Conservation (phyloP, 768 basidiomycete species). For the Suillus fuscotomentosus region DNA sequence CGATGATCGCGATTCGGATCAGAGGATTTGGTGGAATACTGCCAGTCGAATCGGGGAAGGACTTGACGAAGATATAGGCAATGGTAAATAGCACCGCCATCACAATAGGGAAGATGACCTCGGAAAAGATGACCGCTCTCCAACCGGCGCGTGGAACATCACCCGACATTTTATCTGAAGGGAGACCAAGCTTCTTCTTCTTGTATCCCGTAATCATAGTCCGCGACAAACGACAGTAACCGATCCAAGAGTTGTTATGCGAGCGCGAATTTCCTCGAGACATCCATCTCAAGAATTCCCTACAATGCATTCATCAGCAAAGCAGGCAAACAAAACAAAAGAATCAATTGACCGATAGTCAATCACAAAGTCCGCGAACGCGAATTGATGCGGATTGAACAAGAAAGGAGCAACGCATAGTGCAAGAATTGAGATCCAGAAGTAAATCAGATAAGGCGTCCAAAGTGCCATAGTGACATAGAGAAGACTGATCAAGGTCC, state of each 20-base stretch:
- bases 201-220: constrained; percentile 99
- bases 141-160: constrained; percentile 93
- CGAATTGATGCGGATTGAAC: constrained; percentile 99
- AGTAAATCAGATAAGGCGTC: constrained; percentile 93
- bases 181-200: constrained; percentile 94
- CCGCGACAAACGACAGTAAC: constrained; percentile 95
- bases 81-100: constrained; percentile 86
- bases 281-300: constrained; percentile 99
- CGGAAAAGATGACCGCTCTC: constrained; percentile 86
- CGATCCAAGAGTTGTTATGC: constrained; percentile 98
- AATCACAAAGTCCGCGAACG: constrained; percentile 94
- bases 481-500: constrained; percentile 87
- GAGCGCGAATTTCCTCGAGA: constrained; percentile 96
- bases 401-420: constrained; percentile 95
- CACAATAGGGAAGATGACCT: constrained; percentile 81
- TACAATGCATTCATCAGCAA: constrained; percentile 27
- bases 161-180: constrained; percentile 94
- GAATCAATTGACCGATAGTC: constrained; percentile 71
- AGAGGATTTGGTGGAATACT: constrained; percentile 75
- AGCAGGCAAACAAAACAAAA: neutral
- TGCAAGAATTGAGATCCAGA: constrained; percentile 93
- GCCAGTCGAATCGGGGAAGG: constrained; percentile 68
- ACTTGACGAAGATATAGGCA: constrained; percentile 91
- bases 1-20: constrained; percentile 89
- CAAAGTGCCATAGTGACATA: constrained; percentile 92